These are phyloP conservation scores for Jaenimonas drosophilae DNA, from an alignment of 208 protist species.

Conservation along the genomic window DNA sequence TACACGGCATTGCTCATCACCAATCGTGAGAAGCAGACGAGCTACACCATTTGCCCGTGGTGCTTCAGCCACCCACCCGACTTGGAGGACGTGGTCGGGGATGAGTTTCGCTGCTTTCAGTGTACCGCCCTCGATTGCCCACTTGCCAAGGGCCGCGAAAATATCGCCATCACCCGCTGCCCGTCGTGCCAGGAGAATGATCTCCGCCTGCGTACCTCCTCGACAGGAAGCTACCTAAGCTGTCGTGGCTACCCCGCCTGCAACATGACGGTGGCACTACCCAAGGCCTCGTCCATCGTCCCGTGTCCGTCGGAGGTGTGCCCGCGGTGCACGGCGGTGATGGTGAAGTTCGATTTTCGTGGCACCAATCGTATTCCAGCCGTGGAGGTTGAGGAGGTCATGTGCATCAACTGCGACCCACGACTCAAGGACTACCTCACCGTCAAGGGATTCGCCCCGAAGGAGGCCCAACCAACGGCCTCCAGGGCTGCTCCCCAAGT, in stretches of 20 bases:
- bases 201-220: conserved; percentile 42
- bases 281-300: conserved; percentile 31
- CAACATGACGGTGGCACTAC: conserved; percentile 42
- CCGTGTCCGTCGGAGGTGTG: conserved; percentile 37
- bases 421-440: conserved; percentile 73
- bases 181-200: conserved; percentile 48
- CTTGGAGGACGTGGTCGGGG: conserved; percentile 8
- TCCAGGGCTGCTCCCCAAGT: neutral
- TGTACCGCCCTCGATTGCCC: conserved; percentile 58
- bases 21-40: conserved; percentile 60
- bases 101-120: conserved; percentile 83
- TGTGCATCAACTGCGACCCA: conserved; percentile 73
- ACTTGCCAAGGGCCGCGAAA: conserved; percentile 54
- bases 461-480: neutral
- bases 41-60: conserved; percentile 63
- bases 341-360: conserved; percentile 72
- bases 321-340: conserved; percentile 37
- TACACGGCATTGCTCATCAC: conserved; percentile 52
- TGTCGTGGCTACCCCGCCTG: conserved; percentile 73
- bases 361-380: conserved; percentile 57
- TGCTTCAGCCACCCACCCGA: conserved; percentile 70
- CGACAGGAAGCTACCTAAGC: conserved; percentile 29
- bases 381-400: conserved; percentile 40
- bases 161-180: conserved; percentile 48
- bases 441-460: conserved; percentile 22